phyloP scores from a whole-genome alignment of 208 protist genomes.

The Sergeia podlipaevii region DNA sequence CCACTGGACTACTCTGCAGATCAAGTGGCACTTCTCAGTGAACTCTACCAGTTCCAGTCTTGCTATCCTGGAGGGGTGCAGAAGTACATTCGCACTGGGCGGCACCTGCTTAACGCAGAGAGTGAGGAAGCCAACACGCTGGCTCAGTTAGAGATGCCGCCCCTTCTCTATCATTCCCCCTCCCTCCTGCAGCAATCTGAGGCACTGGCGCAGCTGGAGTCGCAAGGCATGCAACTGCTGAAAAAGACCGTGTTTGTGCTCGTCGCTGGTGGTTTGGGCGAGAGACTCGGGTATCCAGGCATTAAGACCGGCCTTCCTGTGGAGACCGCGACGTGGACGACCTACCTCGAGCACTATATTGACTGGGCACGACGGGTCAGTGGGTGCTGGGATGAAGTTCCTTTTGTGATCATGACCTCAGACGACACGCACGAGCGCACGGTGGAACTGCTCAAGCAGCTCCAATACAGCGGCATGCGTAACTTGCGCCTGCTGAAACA shows the following conservation, averaged over 20 bases:
- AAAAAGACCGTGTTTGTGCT: constrained; percentile 82
- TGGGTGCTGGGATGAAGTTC: constrained; percentile 29
- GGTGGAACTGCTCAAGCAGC: constrained; percentile 43
- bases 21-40: constrained; percentile 35
- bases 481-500: constrained; percentile 87
- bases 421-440: constrained; percentile 90
- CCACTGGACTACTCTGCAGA: constrained; percentile 28
- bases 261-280: constrained; percentile 90
- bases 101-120: constrained; percentile 51
- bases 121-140: constrained; percentile 13
- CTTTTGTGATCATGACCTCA: constrained; percentile 95
- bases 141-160: constrained; percentile 53
- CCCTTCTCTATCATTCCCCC: constrained; percentile 61
- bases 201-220: constrained; percentile 50
- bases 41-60: constrained; percentile 51
- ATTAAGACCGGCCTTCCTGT: constrained; percentile 90
- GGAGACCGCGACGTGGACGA: constrained; percentile 70
- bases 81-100: constrained; percentile 77
- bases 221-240: constrained; percentile 25
- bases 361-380: constrained; percentile 41
- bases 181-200: constrained; percentile 30
- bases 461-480: constrained; percentile 47
- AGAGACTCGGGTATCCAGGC: constrained; percentile 88
- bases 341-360: constrained; percentile 86
- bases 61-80: constrained; percentile 73